Evolutionary conservation across 352 stramenopile genomes (phyloP), one percentile per base, ranked within the genome.

Genomic region (Globisporangium sylvaticum): DNA sequence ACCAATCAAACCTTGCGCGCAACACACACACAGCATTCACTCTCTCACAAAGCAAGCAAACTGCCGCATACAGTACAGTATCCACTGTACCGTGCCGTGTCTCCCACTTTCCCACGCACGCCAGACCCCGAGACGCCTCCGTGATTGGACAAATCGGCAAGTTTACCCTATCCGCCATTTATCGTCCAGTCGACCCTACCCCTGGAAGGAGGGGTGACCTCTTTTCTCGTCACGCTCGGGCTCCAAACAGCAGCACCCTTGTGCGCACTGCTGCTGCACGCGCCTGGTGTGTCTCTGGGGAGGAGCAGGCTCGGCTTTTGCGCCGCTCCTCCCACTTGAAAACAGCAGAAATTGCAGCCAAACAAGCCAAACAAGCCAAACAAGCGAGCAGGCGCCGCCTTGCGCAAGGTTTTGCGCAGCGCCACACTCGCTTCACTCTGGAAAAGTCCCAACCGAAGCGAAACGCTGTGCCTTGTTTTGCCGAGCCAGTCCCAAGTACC

Each of bases 391-490:
- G 39, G 39, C 15, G 39, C 39, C 0, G 31, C 42, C 42, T 50
- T 50, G 42, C 42, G 42, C 18, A 22, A 50, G 42, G 18, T 50
- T 50, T 50, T 22, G 42, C 42, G 42, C 42, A 10, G 5, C 42
- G 15, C 42, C 42, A 3, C 54, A 34, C 54, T 60, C 31, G 54
- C 54, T 64, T 65, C 59, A 67, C 50, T 67, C 62, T 61, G 32
- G 62, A 67, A 67, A 67, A 61, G 24, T 61, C 50, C 50, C 50
- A 44, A 54, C 27, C 27, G 25, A 65, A 48, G 62, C 62, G 52
- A 67, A 61, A 53, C 50, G 50, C 62, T 61, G n/a, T 29, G 24
- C 37, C 58, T 34, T 44, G 37, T 5, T 44, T 18, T 44, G 37
- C 37, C 37, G 37, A 44, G 37, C 37, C 37, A 44, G 37, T 20